Evolutionary conservation across 352 stramenopile genomes (phyloP).

Genomic region (Phytophthora cryptogea): DNA sequence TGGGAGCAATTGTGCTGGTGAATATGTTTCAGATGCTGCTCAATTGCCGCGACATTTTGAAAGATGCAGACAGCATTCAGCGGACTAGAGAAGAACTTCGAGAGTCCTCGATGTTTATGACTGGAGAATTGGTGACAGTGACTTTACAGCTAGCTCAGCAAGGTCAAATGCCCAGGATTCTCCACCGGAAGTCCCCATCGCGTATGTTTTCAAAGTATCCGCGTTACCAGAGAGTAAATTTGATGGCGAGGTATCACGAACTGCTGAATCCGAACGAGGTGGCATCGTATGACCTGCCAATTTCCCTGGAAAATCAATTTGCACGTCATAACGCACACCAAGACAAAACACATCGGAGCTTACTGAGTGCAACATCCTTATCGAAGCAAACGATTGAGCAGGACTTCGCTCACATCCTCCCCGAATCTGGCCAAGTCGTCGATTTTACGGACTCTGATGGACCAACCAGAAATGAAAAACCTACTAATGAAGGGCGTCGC

Average conservation of each 20-base stretch:
- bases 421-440: not conserved
- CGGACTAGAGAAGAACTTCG: not conserved
- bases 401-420: not conserved
- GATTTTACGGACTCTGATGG: not conserved
- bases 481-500: not conserved
- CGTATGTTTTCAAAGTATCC: slow-evolving; percentile 27
- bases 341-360: slow-evolving; percentile 1
- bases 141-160: slow-evolving; percentile 4
- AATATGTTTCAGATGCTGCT: slow-evolving; percentile 19
- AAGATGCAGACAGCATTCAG: slow-evolving; percentile 4
- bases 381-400: slow-evolving; percentile 9
- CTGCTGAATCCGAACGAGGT: not conserved
- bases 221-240: slow-evolving; percentile 16
- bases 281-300: not conserved
- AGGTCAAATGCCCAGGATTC: slow-evolving; percentile 2
- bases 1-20: slow-evolving; percentile 29
- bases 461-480: not conserved
- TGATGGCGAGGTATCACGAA: slow-evolving; percentile 1
- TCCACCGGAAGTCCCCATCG: slow-evolving; percentile 13
- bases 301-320: not conserved
- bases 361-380: slow-evolving; percentile 7
- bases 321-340: not conserved
- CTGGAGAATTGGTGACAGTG: slow-evolving; percentile 1
- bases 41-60: slow-evolving; percentile 24
- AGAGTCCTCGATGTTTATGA: not conserved